These are phyloP conservation scores for Colletotrichum lupini DNA, from an alignment of 2,329 filamentous ascomycete species.

Conservation along the genomic window DNA sequence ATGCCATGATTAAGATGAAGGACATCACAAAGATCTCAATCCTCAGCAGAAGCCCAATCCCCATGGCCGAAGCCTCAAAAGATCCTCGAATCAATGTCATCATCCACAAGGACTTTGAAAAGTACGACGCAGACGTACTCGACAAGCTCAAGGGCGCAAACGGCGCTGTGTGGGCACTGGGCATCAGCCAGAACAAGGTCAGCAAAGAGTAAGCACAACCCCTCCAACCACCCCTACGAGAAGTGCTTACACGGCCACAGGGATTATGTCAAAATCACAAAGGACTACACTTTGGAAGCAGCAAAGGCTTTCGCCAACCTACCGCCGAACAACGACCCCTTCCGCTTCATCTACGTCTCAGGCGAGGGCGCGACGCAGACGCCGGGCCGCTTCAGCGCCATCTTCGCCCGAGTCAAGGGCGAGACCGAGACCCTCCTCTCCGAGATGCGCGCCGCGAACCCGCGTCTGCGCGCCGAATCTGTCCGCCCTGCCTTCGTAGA, in stretches of 20 bases:
- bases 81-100: constrained; percentile 74
- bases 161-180: constrained; percentile 80
- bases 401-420: constrained; percentile 75
- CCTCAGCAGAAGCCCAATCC: constrained; percentile 72
- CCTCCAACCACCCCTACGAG: not conserved
- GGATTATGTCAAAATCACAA: constrained; percentile 76
- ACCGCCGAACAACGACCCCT: constrained; percentile 56
- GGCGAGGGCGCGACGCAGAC: constrained; percentile 69
- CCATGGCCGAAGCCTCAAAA: constrained; percentile 66
- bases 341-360: constrained; percentile 79
- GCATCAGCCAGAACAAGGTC: constrained; percentile 71
- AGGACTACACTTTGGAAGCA: constrained; percentile 72
- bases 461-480: constrained; percentile 64
- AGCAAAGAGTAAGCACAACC: constrained; percentile 61
- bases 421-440: constrained; percentile 71
- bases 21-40: constrained; percentile 75
- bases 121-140: constrained; percentile 68
- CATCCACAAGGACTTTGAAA: constrained; percentile 73
- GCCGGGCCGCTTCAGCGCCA: constrained; percentile 64
- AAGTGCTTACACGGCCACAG: constrained; percentile 39
- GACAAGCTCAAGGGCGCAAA: constrained; percentile 70
- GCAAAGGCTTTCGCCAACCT: constrained; percentile 68
- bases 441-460: constrained; percentile 56
- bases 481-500: constrained; percentile 73
- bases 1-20: constrained; percentile 68